Evolutionary conservation across 2,329 filamentous ascomycete species (phyloP).

Genomic region (Fulvia fulva): DNA sequence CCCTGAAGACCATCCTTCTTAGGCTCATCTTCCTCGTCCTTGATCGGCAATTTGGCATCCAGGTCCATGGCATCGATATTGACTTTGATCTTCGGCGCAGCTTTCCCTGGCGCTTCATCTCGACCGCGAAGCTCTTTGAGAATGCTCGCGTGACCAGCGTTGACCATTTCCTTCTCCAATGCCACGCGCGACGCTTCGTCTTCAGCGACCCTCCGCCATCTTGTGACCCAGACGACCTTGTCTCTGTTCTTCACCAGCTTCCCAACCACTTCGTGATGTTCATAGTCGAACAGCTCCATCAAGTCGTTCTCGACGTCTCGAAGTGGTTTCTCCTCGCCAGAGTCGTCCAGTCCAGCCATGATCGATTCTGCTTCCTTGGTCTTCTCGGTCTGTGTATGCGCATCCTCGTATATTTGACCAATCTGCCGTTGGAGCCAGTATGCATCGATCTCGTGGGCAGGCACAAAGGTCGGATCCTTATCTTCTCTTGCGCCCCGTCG

Average conservation of each 20-base stretch:
- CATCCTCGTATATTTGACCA: slow-evolving; percentile 80
- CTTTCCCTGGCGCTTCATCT: slow-evolving; percentile 53
- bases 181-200: slow-evolving; percentile 67
- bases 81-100: slow-evolving; percentile 67
- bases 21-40: slow-evolving; percentile 51
- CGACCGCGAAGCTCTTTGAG: slow-evolving; percentile 83
- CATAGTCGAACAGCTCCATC: slow-evolving; percentile 97
- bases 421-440: slow-evolving; percentile 97
- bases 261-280: slow-evolving; percentile 87
- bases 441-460: slow-evolving; percentile 88
- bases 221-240: slow-evolving; percentile 92
- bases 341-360: slow-evolving; percentile 66
- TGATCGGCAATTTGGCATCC: slow-evolving; percentile 43
- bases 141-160: slow-evolving; percentile 80
- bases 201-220: slow-evolving; percentile 76
- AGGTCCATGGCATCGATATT: slow-evolving; percentile 84
- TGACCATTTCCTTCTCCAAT: slow-evolving; percentile 86
- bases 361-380: slow-evolving; percentile 79
- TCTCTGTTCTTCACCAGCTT: slow-evolving; percentile 89
- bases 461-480: slow-evolving; percentile 58
- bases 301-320: slow-evolving; percentile 96
- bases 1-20: slow-evolving; percentile 69
- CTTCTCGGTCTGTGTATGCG: slow-evolving; percentile 90
- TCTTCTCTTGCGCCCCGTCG: slow-evolving; percentile 46
- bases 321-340: slow-evolving; percentile 77